Percentiles rank a stretch among this genome's conserved stretches.
Evolutionary conservation across 164 flowering plant genomes (phyloP).

Genomic region (Stephania japonica): DNA sequence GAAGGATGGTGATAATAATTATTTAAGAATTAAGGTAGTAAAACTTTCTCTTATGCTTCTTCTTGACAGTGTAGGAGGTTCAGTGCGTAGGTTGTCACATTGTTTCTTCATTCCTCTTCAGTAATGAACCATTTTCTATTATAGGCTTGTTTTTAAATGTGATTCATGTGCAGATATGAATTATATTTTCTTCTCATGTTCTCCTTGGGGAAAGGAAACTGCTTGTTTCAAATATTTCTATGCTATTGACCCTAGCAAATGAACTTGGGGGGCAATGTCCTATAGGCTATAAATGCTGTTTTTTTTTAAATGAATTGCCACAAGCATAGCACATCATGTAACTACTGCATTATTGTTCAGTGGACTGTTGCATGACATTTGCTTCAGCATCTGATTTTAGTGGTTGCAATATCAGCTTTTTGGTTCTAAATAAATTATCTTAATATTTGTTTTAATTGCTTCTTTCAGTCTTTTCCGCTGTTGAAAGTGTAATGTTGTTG

Average conservation of each 20-base stretch:
- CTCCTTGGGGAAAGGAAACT: background rate
- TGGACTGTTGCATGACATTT: background rate
- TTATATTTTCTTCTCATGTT: background rate
- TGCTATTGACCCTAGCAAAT: background rate
- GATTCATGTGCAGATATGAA: background rate
- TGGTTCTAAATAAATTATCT: background rate
- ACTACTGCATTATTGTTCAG: background rate
- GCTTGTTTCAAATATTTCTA: background rate
- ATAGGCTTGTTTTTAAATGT: background rate
- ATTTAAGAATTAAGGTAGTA: slow-evolving; percentile 65
- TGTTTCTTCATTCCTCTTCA: background rate
- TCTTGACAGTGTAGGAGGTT: background rate
- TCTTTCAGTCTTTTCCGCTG: background rate
- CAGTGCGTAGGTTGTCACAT: background rate
- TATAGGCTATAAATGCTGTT: background rate
- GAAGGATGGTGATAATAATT: slow-evolving; percentile 30
- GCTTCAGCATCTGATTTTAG: background rate
- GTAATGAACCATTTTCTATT: background rate
- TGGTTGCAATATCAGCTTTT: background rate
- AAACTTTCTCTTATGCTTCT: background rate
- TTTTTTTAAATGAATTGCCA: background rate
- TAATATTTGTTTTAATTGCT: background rate
- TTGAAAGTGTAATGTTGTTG: slow-evolving; percentile 4
- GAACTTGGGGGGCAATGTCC: background rate
- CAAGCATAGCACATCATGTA: background rate